Percentiles rank a stretch among this genome's conserved stretches.
phyloP scores from a whole-genome alignment of 2,329 filamentous ascomycete species.

The Colletotrichum sp. region DNA sequence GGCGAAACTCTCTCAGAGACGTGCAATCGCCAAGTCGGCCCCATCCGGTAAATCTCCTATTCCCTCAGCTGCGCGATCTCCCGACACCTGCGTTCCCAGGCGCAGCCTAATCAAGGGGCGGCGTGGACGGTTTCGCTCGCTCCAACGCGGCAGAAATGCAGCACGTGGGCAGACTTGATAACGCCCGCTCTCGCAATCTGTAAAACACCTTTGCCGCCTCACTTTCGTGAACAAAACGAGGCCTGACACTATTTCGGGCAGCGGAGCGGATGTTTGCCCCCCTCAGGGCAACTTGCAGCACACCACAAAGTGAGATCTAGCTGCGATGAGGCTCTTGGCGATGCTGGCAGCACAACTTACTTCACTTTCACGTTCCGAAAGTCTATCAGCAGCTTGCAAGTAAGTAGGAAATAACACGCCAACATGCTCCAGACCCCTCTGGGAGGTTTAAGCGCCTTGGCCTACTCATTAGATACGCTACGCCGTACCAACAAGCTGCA shows the following conservation, averaged over 20 bases:
- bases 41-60: neutral
- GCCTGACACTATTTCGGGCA: neutral
- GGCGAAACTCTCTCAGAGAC: neutral
- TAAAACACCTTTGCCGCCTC: neutral
- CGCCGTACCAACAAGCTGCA: neutral
- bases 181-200: neutral
- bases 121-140: neutral
- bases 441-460: neutral
- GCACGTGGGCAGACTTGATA: neutral
- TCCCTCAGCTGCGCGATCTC: neutral
- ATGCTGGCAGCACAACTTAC: neutral
- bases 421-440: neutral
- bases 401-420: neutral
- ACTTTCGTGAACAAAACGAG: neutral
- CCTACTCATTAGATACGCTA: neutral
- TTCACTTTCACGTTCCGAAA: neutral
- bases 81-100: neutral
- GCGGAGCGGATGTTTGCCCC: neutral
- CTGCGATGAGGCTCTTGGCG: conserved; percentile 6
- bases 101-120: neutral
- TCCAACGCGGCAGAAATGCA: neutral
- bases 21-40: neutral
- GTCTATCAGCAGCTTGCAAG: neutral
- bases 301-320: neutral
- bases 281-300: neutral